Evolutionary conservation across 768 basidiomycete genomes (phyloP), one percentile per base, ranked within the genome.

Genomic region (Lanmaoa rubissima): DNA sequence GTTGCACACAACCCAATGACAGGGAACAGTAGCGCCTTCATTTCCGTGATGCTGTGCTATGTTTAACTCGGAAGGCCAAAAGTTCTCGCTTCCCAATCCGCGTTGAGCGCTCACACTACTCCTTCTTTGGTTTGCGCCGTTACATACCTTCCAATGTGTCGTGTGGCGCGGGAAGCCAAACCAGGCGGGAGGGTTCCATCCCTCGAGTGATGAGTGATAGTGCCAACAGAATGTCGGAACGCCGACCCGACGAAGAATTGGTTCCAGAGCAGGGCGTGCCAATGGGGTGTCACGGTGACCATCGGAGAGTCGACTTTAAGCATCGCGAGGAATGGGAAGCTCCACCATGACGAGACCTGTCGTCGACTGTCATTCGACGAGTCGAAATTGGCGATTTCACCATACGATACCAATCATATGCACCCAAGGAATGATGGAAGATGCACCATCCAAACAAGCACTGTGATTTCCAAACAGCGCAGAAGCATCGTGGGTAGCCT

Each of bases 401-500:
- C 19, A 16, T 24, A 38, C 19, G 14, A 31, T 14, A n/a, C 40
- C 12, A 11, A 19, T n/a, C n/a, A 28, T 26, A 34, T 2, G 42
- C 40, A n/a, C n/a, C 6, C 39, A 17, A 26, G 16, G 5, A 32
- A 41, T 21, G 45, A 41, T 3, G 9, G 14, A 2, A 16, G n/a
- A 10, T 43, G 21, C 7, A n/a, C 28, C 53, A 10, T 49, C n/a
- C 21, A n/a, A 56, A 46, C 38, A 28, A 12, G 19, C 19, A 19
- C 32, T 6, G 41, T 2, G 34, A 45, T 51, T n/a, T 40, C 39
- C 12, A 41, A 19, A 43, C 38, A 41, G 43, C 7, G 41, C 65
- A 24, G n/a, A 45, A 52, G 21, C 65, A 45, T 52, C 57, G 28
- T 62, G 65, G 48, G 13, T 6, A n/a, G 21, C 59, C 63, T 59